Conservation (phyloP, 2,329 filamentous ascomycete species). For the Bisporella sp. region DNA sequence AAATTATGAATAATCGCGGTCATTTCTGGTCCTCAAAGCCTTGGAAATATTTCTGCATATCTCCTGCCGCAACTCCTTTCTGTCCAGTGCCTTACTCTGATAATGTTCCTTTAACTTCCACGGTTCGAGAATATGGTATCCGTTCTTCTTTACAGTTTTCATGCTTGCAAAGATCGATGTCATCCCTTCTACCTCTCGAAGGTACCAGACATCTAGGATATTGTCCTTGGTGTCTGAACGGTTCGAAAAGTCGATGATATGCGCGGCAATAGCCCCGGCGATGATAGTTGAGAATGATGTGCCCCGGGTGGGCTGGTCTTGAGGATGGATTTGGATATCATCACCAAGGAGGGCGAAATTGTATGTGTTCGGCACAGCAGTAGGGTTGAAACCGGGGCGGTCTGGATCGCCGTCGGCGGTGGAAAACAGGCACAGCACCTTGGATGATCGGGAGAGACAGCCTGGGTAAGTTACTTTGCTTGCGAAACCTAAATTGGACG, state of each 20-base stretch:
- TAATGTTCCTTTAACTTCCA: background rate
- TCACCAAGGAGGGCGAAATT: background rate
- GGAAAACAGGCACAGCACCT: background rate
- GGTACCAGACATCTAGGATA: background rate
- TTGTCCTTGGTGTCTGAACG: background rate
- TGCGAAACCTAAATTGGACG: background rate
- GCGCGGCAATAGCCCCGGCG: background rate
- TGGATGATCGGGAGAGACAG: background rate
- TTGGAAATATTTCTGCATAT: background rate
- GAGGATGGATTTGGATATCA: background rate
- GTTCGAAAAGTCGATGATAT: constrained; percentile 1
- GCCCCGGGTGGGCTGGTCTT: background rate
- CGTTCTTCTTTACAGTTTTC: background rate
- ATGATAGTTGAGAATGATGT: constrained; percentile 1
- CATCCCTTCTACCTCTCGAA: background rate
- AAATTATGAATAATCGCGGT: no score
- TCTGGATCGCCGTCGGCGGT: background rate
- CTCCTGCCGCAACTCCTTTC: background rate
- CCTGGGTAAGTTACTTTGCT: background rate
- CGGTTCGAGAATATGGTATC: background rate
- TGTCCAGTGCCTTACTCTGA: background rate
- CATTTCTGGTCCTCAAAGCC: background rate
- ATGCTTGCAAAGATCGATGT: background rate
- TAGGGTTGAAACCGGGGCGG: background rate
- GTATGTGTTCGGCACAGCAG: background rate